phyloP scores from a whole-genome alignment of 2,329 filamentous ascomycete genomes.

The Colletotrichum sp. region DNA sequence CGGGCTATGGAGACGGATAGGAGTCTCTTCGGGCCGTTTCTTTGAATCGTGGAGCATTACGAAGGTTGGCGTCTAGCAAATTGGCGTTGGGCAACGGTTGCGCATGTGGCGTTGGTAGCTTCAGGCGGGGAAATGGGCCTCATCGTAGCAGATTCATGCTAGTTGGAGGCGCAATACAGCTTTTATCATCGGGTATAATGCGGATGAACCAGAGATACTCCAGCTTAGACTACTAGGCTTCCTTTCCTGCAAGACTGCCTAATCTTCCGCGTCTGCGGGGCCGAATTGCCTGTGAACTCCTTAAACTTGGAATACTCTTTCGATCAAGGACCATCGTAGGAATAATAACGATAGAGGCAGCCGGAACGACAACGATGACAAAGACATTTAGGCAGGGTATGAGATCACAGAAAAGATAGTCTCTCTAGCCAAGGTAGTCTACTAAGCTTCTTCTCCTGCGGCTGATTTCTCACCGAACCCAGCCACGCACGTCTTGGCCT shows the following conservation, averaged over 20 bases:
- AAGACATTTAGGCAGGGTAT: background rate
- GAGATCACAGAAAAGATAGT: background rate
- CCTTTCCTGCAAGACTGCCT: background rate
- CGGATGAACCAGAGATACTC: background rate
- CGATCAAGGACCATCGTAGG: background rate
- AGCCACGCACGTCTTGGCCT: background rate
- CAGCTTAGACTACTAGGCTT: background rate
- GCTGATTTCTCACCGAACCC: background rate
- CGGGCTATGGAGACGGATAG: background rate
- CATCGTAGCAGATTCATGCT: background rate
- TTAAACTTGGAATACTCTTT: accelerated
- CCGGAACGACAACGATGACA: background rate
- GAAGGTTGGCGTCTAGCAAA: background rate
- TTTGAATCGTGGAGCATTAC: background rate
- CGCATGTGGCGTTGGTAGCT: background rate
- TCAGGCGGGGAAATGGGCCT: background rate
- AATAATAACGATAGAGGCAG: background rate
- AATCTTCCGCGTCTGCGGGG: background rate
- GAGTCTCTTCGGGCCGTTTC: background rate
- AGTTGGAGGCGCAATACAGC: background rate
- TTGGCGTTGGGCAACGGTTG: background rate
- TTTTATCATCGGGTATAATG: background rate
- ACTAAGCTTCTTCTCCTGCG: background rate
- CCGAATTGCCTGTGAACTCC: background rate
- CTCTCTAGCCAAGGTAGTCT: background rate